These are phyloP conservation scores for Tolypocladium album DNA, from an alignment of 2,329 filamentous ascomycete genomes.

Conservation along the genomic window DNA sequence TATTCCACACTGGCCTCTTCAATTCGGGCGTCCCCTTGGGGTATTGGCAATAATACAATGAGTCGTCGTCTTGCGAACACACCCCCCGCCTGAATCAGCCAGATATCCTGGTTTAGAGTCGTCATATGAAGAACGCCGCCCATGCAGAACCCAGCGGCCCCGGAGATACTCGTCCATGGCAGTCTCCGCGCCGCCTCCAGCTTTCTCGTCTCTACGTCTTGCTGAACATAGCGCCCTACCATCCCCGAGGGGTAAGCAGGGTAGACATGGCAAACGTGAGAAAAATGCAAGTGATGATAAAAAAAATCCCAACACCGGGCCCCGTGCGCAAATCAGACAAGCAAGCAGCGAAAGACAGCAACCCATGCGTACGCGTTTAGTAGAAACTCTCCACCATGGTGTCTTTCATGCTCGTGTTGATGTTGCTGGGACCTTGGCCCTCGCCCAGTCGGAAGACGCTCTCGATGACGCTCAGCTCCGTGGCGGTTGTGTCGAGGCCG, in stretches of 20 bases:
- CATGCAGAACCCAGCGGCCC: background rate
- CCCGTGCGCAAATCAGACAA: conserved; percentile 2
- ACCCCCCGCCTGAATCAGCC: background rate
- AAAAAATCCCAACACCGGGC: conserved; percentile 4
- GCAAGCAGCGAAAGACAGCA: conserved; percentile 6
- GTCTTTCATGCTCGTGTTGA: conserved; percentile 84
- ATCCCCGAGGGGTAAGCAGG: conserved; percentile 2
- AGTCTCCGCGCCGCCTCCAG: background rate
- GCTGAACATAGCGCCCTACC: background rate
- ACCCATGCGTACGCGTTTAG: conserved; percentile 35
- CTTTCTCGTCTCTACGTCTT: background rate
- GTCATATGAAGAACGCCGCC: background rate
- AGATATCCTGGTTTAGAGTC: background rate
- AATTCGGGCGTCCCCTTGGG: background rate
- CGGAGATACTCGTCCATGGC: background rate
- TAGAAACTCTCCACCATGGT: conserved; percentile 99
- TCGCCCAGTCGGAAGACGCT: conserved; percentile 92
- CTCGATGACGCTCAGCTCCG: conserved; percentile 92
- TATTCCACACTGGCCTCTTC: background rate
- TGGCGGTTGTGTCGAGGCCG: conserved; percentile 90
- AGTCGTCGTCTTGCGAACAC: background rate
- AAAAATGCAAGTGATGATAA: background rate
- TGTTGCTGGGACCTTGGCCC: conserved; percentile 65
- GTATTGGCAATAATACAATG: background rate
- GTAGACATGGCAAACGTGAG: background rate